Evolutionary conservation across 2,329 filamentous ascomycete genomes (phyloP), one percentile per base, ranked within the genome.

Genomic region (Diaporthe sp.): DNA sequence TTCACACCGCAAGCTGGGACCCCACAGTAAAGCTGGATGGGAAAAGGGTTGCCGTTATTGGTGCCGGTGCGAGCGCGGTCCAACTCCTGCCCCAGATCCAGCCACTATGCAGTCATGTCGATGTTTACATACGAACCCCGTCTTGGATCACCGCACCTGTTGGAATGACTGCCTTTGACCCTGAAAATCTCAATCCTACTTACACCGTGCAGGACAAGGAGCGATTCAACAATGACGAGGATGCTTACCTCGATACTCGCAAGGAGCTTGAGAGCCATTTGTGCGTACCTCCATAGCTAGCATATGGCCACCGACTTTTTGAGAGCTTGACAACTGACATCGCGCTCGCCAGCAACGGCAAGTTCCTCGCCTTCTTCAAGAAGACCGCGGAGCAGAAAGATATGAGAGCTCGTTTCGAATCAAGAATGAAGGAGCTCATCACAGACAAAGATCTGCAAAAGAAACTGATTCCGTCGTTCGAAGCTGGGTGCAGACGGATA

Each of bases 401-500:
- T 10, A 7, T 63, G 17, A 63, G 12, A 47, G 39, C 37, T 3
- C 15, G 47, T 12, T 63, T 30, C 39, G 59, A 63, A 17, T 47
- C 59, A 32, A 15, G 59, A 4, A 63, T 63, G 59, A 47, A 17
- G 39, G 59, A 63, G 4, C 39, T 63, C 25, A 47, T 63, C 25
- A 27, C 17, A 37, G 59, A 63, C 9, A 12, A 55, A 2, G 72
- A 76, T 1, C 56, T 79, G 10, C 77, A 77, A 37, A 65, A 75
- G 6, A 70, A 72, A 5, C 76, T 79, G 22, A 77, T 79, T 17
- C 78, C 78, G 0, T 35, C 63, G 0, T 79, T 79, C 39, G 78
- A 79, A 63, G 76, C 74, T 32, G 78, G 78, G 3, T 79, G 79
- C 56, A 76, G 79, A 8, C 77, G 79, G 2, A 77, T 79, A 30